phyloP scores from a whole-genome alignment of 257 asterid genomes.

The Primulina tabacum region DNA sequence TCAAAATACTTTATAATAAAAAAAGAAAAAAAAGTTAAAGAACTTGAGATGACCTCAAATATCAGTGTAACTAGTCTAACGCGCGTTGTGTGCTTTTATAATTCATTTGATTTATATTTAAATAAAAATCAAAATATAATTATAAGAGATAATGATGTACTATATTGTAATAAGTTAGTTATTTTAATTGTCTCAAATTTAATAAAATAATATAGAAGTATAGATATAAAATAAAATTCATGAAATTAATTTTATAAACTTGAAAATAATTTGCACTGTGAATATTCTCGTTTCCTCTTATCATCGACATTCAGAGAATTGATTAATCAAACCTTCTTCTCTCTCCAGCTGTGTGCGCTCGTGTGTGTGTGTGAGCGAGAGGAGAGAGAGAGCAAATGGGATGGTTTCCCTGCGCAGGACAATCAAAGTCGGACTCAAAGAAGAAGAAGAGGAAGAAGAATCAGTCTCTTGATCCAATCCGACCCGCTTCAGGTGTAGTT shows the following conservation, averaged over 20 bases:
- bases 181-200: too few relatives aligned
- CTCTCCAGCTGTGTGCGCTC: conserved; percentile 1
- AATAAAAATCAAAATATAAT: too few relatives aligned
- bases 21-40: too few relatives aligned
- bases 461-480: conserved; percentile 33
- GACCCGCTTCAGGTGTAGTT: conserved; percentile 39
- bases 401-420: conserved; percentile 74
- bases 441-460: conserved; percentile 46
- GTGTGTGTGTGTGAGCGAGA: conserved; percentile 26
- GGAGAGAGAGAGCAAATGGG: conserved; percentile 47
- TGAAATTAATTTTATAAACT: background rate
- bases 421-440: conserved; percentile 40
- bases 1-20: too few relatives aligned
- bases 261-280: background rate
- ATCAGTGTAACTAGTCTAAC: too few relatives aligned
- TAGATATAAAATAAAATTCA: too few relatives aligned
- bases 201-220: too few relatives aligned
- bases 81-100: too few relatives aligned
- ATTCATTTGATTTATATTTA: too few relatives aligned
- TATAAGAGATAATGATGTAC: too few relatives aligned
- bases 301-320: background rate
- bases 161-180: too few relatives aligned
- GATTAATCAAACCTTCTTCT: background rate
- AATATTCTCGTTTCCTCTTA: background rate
- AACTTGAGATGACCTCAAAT: too few relatives aligned